Evolutionary conservation across 768 basidiomycete genomes (phyloP).

Genomic region (Mycena haematopus): DNA sequence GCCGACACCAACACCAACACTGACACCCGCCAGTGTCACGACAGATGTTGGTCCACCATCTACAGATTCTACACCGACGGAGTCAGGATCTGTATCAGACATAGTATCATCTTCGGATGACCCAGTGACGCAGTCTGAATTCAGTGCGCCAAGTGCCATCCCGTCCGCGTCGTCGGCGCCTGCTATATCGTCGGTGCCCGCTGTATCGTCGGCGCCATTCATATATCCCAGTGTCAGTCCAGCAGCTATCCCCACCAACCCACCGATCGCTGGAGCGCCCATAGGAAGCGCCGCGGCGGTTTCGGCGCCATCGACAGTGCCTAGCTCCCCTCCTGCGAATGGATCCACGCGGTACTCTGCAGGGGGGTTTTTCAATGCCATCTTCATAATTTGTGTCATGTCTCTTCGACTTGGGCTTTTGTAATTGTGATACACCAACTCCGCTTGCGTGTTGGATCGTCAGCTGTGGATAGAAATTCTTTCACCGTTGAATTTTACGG

Average conservation of each 20-base stretch:
- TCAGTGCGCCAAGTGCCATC: background rate
- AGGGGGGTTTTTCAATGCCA: background rate
- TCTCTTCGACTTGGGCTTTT: background rate
- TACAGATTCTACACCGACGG: background rate
- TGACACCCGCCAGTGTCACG: background rate
- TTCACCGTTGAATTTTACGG: no score
- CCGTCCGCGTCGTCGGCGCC: background rate
- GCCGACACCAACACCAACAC: background rate
- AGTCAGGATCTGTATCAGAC: background rate
- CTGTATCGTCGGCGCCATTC: no score
- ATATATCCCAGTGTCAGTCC: background rate
- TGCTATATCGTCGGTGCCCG: background rate
- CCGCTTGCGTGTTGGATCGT: no score
- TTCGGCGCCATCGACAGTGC: background rate
- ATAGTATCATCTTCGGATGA: background rate
- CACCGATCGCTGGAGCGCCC: background rate
- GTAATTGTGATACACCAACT: no score
- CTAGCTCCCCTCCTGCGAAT: background rate
- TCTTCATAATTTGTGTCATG: background rate
- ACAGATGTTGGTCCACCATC: no score
- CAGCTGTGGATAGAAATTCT: no score
- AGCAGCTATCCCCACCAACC: background rate
- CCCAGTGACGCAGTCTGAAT: background rate
- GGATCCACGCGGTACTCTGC: background rate
- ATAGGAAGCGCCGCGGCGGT: background rate